Conservation (phyloP, 2,329 filamentous ascomycete species). For the Aspergillus quadrilineatus region DNA sequence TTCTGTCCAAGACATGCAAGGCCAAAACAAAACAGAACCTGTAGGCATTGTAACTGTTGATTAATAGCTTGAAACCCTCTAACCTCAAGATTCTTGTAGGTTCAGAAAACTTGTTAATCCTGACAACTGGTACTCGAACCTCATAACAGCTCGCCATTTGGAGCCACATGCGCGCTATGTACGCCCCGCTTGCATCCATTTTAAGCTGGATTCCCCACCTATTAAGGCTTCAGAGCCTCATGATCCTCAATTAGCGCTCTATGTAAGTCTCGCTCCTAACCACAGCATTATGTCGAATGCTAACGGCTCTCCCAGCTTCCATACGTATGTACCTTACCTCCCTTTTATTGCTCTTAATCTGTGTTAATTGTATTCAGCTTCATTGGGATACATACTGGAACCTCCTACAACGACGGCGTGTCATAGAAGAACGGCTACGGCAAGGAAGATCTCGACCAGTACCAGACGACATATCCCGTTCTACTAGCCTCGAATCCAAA, state of each 20-base stretch:
- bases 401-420: constrained; percentile 55
- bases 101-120: constrained; percentile 36
- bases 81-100: constrained; percentile 24
- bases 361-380: constrained; percentile 39
- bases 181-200: constrained; percentile 35
- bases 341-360: too few relatives aligned
- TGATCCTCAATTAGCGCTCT: constrained; percentile 30
- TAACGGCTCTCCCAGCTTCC: constrained; percentile 23
- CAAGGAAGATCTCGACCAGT: constrained; percentile 59
- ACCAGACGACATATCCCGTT: constrained; percentile 53
- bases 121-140: constrained; percentile 38
- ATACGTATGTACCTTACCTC: constrained; percentile 24
- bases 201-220: constrained; percentile 25
- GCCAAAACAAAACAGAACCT: constrained; percentile 27
- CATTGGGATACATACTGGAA: constrained; percentile 65
- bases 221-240: constrained; percentile 15
- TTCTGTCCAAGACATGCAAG: constrained; percentile 22
- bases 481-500: constrained; percentile 57
- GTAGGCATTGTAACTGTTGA: constrained; percentile 11
- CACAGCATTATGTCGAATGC: not conserved
- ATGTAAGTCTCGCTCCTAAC: constrained; percentile 23
- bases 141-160: constrained; percentile 39
- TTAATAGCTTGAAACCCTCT: not conserved
- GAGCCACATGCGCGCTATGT: constrained; percentile 43
- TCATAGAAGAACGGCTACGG: constrained; percentile 53